phyloP scores from a whole-genome alignment of 1,284 basidiomycete genomes.

The Rhodofomes roseus region DNA sequence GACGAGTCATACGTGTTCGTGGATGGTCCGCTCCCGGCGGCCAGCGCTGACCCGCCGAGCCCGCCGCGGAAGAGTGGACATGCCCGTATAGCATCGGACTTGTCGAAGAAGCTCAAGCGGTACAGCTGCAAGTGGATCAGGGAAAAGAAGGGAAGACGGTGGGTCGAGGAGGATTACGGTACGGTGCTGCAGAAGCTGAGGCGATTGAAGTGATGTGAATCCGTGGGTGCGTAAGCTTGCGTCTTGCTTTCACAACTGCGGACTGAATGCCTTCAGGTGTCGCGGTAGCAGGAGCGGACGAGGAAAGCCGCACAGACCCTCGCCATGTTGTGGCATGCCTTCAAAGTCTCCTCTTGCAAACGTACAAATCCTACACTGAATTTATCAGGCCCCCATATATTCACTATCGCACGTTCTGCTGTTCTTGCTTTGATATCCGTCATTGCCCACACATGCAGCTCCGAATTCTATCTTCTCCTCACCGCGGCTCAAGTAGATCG shows the following conservation, averaged over 20 bases:
- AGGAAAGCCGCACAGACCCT: too few species aligned
- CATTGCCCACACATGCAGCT: too few species aligned
- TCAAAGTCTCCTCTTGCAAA: too few species aligned
- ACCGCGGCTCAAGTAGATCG: too few species aligned
- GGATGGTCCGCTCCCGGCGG: not conserved
- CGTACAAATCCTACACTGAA: too few species aligned
- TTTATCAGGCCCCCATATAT: too few species aligned
- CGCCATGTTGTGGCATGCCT: too few species aligned
- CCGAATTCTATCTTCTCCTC: too few species aligned
- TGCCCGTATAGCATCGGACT: not conserved
- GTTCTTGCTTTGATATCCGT: too few species aligned
- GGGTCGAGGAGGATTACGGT: conserved; percentile 1
- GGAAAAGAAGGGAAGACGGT: conserved; percentile 1
- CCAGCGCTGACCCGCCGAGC: not conserved
- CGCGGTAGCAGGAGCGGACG: too few species aligned
- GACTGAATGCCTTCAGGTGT: not conserved
- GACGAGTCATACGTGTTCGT: not conserved
- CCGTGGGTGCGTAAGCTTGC: not conserved
- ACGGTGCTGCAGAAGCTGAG: not conserved
- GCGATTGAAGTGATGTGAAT: not conserved
- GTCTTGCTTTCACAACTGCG: not conserved
- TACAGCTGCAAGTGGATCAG: not conserved
- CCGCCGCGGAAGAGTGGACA: not conserved
- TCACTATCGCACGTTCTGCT: too few species aligned
- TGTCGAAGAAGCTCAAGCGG: not conserved